phyloP scores from a whole-genome alignment of 305 asterid genomes.

The Fraxinus greggii region DNA sequence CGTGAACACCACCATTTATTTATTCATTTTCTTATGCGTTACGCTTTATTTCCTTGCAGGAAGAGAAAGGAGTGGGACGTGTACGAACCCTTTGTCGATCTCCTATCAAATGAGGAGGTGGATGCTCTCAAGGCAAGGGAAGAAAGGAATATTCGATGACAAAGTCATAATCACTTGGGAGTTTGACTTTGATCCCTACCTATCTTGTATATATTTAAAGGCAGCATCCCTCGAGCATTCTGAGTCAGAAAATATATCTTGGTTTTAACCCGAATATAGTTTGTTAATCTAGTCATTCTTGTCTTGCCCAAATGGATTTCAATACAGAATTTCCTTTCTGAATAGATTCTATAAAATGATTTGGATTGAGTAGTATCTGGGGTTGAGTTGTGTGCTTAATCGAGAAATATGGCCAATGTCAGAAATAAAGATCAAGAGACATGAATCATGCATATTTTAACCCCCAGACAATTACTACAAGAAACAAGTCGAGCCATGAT shows the following conservation, averaged over 20 bases:
- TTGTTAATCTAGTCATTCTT: neutral
- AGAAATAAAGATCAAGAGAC: neutral
- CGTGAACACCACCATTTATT: neutral
- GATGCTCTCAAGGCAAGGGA: constrained; percentile 84
- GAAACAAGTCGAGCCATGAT: neutral
- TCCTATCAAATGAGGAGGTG: constrained; percentile 74
- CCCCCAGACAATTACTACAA: neutral
- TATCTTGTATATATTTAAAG: neutral
- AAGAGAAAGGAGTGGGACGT: constrained; percentile 85
- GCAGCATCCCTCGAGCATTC: neutral
- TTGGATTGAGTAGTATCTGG: neutral
- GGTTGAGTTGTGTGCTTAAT: neutral
- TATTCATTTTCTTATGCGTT: neutral
- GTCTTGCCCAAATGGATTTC: neutral
- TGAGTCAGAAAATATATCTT: neutral
- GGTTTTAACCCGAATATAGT: neutral
- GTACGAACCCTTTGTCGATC: constrained; percentile 77
- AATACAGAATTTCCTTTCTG: neutral
- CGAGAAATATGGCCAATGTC: neutral
- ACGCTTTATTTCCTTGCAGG: constrained; percentile 31
- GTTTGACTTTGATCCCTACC: neutral
- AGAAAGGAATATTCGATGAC: constrained; percentile 56
- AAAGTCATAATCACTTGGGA: neutral
- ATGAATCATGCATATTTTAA: neutral
- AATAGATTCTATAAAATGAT: neutral